These are phyloP conservation scores for Aeschynomene evenia DNA, from an alignment of 306 rosid genomes.

Conservation along the genomic window DNA sequence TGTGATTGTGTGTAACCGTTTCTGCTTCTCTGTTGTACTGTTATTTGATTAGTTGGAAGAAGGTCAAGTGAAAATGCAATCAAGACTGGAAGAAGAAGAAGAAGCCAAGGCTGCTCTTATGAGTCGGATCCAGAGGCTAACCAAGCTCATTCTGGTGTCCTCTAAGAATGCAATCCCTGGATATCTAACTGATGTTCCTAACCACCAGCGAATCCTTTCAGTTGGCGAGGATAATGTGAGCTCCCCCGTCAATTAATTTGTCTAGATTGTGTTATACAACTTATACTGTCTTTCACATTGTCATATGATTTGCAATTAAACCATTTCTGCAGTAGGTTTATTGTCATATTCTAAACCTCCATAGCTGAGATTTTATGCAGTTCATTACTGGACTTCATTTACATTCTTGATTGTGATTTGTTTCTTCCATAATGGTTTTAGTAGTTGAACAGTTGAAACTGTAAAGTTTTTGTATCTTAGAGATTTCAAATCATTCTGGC, in stretches of 20 bases:
- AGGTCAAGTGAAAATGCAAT: slow-evolving; percentile 99
- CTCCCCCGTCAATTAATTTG: slow-evolving; percentile 28
- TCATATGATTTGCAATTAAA: slow-evolving; percentile 10
- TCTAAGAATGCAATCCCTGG: slow-evolving; percentile 91
- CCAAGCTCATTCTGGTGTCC: slow-evolving; percentile 97
- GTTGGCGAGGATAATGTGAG: slow-evolving; percentile 91
- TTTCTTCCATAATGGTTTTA: slow-evolving; percentile 11
- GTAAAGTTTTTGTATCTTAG: neutral
- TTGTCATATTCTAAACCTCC: neutral
- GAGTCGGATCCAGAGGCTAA: slow-evolving; percentile 99
- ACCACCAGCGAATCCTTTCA: slow-evolving; percentile 72
- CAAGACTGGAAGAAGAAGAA: slow-evolving; percentile 98
- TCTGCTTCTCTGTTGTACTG: slow-evolving; percentile 19
- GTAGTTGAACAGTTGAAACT: slow-evolving; percentile 7
- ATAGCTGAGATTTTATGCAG: neutral
- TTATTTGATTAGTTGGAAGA: slow-evolving; percentile 72
- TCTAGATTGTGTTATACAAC: slow-evolving; percentile 4
- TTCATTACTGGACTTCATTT: slow-evolving; percentile 9
- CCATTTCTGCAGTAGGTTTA: neutral
- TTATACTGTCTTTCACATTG: neutral
- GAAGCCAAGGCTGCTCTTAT: slow-evolving; percentile 98
- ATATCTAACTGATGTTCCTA: slow-evolving; percentile 70
- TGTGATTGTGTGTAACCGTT: slow-evolving; percentile 21
- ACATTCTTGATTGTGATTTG: slow-evolving; percentile 11
- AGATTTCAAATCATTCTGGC: neutral